Evolutionary conservation across 768 basidiomycete species (phyloP).

Genomic region (Boletus sp.): DNA sequence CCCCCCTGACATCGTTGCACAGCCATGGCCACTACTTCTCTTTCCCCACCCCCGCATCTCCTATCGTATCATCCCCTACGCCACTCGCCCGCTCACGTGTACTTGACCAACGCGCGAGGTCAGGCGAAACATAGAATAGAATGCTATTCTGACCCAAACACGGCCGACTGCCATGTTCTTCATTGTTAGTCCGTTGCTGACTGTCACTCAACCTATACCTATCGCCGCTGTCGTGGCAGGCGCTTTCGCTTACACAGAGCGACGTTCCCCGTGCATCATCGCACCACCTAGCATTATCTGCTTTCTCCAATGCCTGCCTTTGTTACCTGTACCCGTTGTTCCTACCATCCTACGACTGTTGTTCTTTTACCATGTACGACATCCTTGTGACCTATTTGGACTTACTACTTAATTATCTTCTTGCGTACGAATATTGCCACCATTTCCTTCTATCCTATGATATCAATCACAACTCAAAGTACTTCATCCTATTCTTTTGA

Average conservation of each 20-base stretch:
- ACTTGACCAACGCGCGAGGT: not conserved
- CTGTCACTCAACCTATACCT: conserved; percentile 4
- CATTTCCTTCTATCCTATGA: conserved; percentile 4
- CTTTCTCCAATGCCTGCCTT: not conserved
- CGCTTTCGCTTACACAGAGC: not conserved
- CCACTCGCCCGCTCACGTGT: not conserved
- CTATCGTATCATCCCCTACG: conserved; percentile 6
- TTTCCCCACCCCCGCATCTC: not conserved
- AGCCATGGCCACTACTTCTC: conserved; percentile 1
- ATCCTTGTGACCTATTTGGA: conserved; percentile 6
- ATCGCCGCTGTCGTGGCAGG: conserved; percentile 1
- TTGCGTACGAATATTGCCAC: conserved; percentile 15
- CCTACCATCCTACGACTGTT: conserved; percentile 1
- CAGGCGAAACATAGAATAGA: conserved; percentile 14
- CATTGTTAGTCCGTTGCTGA: not conserved
- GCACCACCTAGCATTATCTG: not conserved
- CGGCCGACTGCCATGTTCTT: not conserved
- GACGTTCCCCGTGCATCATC: not conserved
- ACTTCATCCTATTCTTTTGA: not conserved
- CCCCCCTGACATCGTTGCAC: conserved; percentile 14
- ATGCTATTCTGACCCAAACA: not conserved
- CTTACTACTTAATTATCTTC: conserved; percentile 18
- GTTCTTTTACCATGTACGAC: conserved; percentile 17
- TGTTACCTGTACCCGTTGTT: not conserved
- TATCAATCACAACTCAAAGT: conserved; percentile 1